These are phyloP conservation scores for Lupinus albus DNA, from an alignment of 306 rosid genomes.

Conservation along the genomic window DNA sequence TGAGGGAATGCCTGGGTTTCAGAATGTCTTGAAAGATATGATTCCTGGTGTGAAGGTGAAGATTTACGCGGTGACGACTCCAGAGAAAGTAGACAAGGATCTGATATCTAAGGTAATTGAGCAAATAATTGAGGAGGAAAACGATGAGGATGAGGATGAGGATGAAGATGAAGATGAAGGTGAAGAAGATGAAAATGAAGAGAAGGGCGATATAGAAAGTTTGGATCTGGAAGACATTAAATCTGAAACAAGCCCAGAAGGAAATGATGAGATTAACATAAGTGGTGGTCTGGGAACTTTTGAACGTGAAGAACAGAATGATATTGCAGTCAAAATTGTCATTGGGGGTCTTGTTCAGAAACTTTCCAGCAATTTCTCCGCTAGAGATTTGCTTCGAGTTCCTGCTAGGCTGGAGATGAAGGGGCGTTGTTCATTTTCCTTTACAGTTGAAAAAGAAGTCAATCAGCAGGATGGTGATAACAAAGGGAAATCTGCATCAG, in stretches of 20 bases:
- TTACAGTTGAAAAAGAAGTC: slow-evolving; percentile 66
- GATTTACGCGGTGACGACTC: slow-evolving; percentile 78
- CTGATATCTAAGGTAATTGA: slow-evolving; percentile 87
- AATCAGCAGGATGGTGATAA: slow-evolving; percentile 56
- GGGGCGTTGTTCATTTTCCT: slow-evolving; percentile 72
- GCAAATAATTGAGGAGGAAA: slow-evolving; percentile 83
- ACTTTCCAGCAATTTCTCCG: slow-evolving; percentile 60
- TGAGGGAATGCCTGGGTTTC: slow-evolving; percentile 73
- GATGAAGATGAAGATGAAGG: slow-evolving; percentile 34
- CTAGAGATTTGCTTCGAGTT: slow-evolving; percentile 68
- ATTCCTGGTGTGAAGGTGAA: slow-evolving; percentile 91
- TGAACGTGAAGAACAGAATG: slow-evolving; percentile 62
- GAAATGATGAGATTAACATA: slow-evolving; percentile 55
- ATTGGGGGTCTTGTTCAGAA: slow-evolving; percentile 80
- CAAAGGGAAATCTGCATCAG: slow-evolving; percentile 52
- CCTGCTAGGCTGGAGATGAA: slow-evolving; percentile 88
- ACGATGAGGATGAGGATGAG: slow-evolving; percentile 53
- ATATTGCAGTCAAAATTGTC: slow-evolving; percentile 77
- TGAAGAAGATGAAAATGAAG: slow-evolving; percentile 45
- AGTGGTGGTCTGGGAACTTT: slow-evolving; percentile 60
- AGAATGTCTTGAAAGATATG: slow-evolving; percentile 81
- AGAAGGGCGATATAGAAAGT: slow-evolving; percentile 53
- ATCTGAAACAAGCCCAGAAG: slow-evolving; percentile 60
- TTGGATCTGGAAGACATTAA: slow-evolving; percentile 58
- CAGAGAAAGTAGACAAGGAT: slow-evolving; percentile 85